Conservation (phyloP, 2,329 filamentous ascomycete genomes). For the Aspergillus luchuensis region DNA sequence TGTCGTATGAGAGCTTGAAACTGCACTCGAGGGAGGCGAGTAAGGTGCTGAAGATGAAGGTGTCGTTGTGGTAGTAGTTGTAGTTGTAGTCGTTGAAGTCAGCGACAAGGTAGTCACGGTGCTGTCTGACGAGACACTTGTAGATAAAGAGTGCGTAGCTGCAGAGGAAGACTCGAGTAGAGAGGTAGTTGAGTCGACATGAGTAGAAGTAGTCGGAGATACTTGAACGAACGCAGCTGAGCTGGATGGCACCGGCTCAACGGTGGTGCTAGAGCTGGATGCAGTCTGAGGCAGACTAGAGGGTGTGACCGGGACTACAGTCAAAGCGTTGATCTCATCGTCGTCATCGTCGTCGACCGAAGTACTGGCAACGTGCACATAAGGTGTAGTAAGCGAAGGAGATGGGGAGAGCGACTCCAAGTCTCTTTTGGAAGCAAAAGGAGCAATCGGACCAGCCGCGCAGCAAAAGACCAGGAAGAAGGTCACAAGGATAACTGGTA, state of each 20-base stretch:
- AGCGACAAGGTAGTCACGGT: background rate
- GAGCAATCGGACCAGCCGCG: constrained; percentile 31
- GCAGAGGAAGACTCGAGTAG: background rate
- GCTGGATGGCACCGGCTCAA: background rate
- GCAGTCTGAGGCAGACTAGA: background rate
- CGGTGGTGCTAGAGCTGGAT: background rate
- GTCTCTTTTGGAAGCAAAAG: constrained; percentile 12
- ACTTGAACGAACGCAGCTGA: background rate
- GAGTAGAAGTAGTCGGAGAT: background rate
- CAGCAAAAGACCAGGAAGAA: constrained; percentile 14
- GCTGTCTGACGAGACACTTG: background rate
- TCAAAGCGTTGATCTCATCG: background rate
- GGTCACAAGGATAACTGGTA: constrained; percentile 7
- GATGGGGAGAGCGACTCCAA: background rate
- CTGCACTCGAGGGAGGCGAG: background rate
- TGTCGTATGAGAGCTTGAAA: background rate
- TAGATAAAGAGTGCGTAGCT: background rate
- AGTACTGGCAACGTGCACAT: background rate
- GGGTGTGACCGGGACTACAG: constrained; percentile 3
- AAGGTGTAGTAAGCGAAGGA: background rate
- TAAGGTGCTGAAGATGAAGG: background rate
- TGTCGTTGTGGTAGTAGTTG: background rate
- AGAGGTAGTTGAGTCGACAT: background rate
- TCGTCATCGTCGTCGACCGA: background rate
- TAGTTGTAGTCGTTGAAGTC: background rate